phyloP scores from a whole-genome alignment of 768 basidiomycete genomes.

The Leccinum boreale region DNA sequence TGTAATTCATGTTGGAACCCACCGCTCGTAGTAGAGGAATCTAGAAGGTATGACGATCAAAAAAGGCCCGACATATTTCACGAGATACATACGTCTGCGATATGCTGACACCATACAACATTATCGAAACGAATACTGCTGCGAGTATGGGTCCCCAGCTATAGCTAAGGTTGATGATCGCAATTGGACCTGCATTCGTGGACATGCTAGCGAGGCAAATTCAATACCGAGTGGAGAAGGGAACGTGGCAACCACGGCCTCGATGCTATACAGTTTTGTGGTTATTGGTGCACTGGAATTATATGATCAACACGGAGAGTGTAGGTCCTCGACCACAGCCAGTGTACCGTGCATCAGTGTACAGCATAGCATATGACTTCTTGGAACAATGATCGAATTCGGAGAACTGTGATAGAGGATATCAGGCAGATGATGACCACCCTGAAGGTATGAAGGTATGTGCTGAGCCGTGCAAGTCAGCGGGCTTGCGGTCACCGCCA shows the following conservation, averaged over 20 bases:
- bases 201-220: conserved; percentile 10
- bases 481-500: neutral
- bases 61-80: neutral
- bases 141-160: conserved; percentile 27
- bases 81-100: conserved; percentile 20
- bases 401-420: neutral
- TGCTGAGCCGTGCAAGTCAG: neutral
- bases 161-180: conserved; percentile 4
- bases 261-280: conserved; percentile 11
- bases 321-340: neutral
- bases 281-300: neutral
- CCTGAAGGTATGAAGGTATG: neutral
- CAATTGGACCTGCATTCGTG: neutral
- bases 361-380: neutral
- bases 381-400: neutral
- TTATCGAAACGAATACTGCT: conserved; percentile 15
- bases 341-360: neutral
- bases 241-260: neutral
- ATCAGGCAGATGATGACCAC: neutral
- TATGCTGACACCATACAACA: conserved; percentile 26
- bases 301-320: conserved; percentile 11
- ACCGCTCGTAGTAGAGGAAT: conserved; percentile 26
- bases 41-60: conserved; percentile 2
- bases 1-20: conserved; percentile 1
- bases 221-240: neutral